Evolutionary conservation across 768 basidiomycete genomes (phyloP).

Genomic region (Pleurotus salmoneostramineus): DNA sequence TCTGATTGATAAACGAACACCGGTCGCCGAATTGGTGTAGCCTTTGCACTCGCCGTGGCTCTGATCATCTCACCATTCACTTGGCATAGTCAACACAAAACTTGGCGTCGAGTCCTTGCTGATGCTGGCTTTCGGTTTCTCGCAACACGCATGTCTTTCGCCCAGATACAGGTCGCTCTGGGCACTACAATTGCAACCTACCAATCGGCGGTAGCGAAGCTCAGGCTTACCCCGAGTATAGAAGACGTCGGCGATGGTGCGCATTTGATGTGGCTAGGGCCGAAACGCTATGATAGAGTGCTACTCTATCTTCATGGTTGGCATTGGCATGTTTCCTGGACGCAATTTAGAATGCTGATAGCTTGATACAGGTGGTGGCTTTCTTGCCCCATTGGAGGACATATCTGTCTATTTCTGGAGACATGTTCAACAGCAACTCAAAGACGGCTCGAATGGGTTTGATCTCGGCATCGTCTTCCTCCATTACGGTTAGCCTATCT

Average conservation of each 20-base stretch:
- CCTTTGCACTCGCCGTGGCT: background rate
- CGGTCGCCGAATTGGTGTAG: background rate
- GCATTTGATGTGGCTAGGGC: conserved; percentile 17
- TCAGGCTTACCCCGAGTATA: conserved; percentile 1
- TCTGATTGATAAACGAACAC: no score
- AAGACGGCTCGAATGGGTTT: conserved; percentile 5
- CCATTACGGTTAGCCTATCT: conserved; percentile 15
- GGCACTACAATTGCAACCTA: conserved; percentile 11
- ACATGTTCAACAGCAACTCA: conserved; percentile 15
- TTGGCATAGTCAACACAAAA: conserved; percentile 2
- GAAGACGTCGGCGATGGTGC: conserved; percentile 17
- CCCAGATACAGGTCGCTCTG: conserved; percentile 9
- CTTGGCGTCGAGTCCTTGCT: conserved; percentile 4
- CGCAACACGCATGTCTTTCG: background rate
- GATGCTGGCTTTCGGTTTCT: background rate
- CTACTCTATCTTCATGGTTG: conserved; percentile 16
- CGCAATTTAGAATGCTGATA: background rate
- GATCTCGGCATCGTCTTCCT: conserved; percentile 17
- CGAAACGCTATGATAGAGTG: conserved; percentile 17
- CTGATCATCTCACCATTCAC: background rate
- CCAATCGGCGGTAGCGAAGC: background rate
- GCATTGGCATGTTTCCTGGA: no score
- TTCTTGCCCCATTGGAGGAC: conserved; percentile 8
- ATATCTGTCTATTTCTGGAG: conserved; percentile 12
- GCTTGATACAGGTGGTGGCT: conserved; percentile 15